A percentile compares a stretch with the other conserved stretches of the same genome.
phyloP scores from a whole-genome alignment of 169 alveolate genomes.

The Plasmodium chabaudi region DNA sequence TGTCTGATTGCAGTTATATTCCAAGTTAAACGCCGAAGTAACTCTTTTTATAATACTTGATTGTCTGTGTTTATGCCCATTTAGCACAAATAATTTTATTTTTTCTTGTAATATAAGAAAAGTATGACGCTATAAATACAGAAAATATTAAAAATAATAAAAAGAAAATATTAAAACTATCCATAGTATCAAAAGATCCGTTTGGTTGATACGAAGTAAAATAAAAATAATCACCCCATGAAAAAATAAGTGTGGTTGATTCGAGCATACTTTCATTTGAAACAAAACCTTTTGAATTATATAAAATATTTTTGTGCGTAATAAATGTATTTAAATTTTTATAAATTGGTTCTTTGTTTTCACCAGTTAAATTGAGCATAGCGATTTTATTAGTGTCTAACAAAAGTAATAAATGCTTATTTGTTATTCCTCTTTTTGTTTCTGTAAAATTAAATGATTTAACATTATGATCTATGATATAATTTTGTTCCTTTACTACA shows the following conservation, averaged over 20 bases:
- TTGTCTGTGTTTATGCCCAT: constrained; percentile 27
- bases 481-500: constrained; percentile 63
- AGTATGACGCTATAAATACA: constrained; percentile 57
- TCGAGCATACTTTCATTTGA: constrained; percentile 68
- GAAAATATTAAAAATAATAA: constrained; percentile 43
- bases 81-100: constrained; percentile 44
- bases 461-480: constrained; percentile 60
- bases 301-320: constrained; percentile 71
- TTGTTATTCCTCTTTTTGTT: constrained; percentile 74
- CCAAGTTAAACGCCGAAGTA: too few species aligned
- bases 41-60: too few species aligned
- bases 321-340: constrained; percentile 53
- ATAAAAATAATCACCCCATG: constrained; percentile 68
- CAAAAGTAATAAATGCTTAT: constrained; percentile 66
- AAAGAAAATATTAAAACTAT: constrained; percentile 25
- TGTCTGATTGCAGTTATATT: too few species aligned
- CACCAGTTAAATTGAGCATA: constrained; percentile 16
- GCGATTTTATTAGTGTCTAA: constrained; percentile 67
- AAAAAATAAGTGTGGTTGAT: constrained; percentile 72
- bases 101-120: constrained; percentile 48
- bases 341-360: constrained; percentile 19
- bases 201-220: constrained; percentile 73
- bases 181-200: constrained; percentile 71
- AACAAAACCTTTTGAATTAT: constrained; percentile 65
- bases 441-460: constrained; percentile 75